Percentiles rank a stretch among this genome's conserved stretches.
Conservation (phyloP, 2,329 filamentous ascomycete genomes). For the Pestalotiopsis sp. region DNA sequence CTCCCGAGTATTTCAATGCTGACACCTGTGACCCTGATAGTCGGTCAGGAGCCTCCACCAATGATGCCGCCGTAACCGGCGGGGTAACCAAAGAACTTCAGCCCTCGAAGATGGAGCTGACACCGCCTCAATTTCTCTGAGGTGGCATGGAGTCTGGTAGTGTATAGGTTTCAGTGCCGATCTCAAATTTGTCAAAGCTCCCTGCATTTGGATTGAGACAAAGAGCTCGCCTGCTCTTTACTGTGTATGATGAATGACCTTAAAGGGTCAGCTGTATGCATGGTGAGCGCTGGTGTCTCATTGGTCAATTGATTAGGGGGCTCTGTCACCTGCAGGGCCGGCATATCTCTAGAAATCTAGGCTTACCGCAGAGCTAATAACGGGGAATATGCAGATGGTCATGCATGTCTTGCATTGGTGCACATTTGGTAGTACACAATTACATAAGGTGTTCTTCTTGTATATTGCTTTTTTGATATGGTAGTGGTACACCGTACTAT, state of each 20-base stretch:
- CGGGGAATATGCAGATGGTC: no score
- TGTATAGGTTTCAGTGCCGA: background rate
- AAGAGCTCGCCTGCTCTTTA: background rate
- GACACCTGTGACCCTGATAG: background rate
- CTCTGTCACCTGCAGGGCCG: background rate
- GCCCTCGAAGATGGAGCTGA: background rate
- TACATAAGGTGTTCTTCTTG: no score
- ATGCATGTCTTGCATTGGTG: no score
- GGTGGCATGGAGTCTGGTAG: background rate
- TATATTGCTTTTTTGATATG: no score
- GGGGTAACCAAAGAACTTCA: background rate
- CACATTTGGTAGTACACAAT: no score
- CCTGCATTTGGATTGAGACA: background rate
- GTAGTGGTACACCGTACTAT: no score
- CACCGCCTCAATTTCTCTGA: background rate
- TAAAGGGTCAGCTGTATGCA: background rate
- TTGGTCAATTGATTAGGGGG: background rate
- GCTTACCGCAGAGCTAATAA: no score
- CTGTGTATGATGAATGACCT: background rate
- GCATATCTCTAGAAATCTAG: no score
- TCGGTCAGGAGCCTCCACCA: constrained; percentile 4
- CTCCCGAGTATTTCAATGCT: background rate
- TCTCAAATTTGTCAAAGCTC: background rate
- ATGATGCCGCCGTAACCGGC: constrained; percentile 7
- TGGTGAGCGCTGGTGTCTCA: background rate